Evolutionary conservation across 164 flowering plant species (phyloP), one percentile per base, ranked within the genome.

Genomic region (Stephania cephalantha): DNA sequence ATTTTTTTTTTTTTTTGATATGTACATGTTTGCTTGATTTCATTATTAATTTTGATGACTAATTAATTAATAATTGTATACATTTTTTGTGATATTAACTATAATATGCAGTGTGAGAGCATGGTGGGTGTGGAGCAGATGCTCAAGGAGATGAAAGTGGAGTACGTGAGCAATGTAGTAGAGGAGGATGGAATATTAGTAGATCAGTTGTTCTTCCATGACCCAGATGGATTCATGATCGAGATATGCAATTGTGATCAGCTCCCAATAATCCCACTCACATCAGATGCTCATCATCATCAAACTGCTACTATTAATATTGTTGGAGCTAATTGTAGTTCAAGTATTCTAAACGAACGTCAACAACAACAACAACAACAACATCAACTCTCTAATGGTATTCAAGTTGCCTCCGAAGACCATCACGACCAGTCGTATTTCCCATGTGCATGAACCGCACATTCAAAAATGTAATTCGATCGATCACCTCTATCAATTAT

Each of bases 181-280:
- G 91, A 83, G 20, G 87, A 85, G 48, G 83, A 81, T 13, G 84
- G 83, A 1, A 76, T 71, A 0, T n/a, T 68, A 4, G 87, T 89
- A 1, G 93, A 91, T 55, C 91, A 89, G 71, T 77, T 89, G 20
- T 88, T 89, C 80, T 88, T 89, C 80, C 82, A 86, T 3, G 95
- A 90, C 73, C 91, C 92, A 7, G 88, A 90, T 70, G 91, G 92
- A 1, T 88, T 78, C 80, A 90, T 89, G 92, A 83, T 90, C 11
- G 95, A 90, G 82, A 88, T 89, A 0, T 91, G 92, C 76, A 88
- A 89, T 74, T 89, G 95, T 17, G 93, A 91, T 83, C 87, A 89
- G 70, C 80, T 88, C 6, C 98, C 97, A 2, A 88, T 94, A 15
- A 74, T 92, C 10, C 97, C 97, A 0, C 78, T 94, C 5, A 87